These are phyloP conservation scores for Phascolomyces articulosus DNA, from an alignment of 371 early-diverging fungal species.

Conservation along the genomic window DNA sequence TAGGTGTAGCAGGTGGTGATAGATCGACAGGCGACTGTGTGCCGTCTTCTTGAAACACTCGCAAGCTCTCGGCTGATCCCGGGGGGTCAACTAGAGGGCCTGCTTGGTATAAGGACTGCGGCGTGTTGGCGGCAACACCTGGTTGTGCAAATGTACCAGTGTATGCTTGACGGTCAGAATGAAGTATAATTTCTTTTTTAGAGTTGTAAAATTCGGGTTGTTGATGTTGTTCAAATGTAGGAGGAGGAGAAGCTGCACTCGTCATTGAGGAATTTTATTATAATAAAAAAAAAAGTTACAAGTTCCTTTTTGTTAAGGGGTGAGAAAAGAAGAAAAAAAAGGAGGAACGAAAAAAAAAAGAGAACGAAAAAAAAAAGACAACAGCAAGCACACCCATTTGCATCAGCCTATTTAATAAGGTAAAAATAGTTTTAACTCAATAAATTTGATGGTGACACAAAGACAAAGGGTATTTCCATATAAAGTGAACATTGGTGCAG, in stretches of 20 bases:
- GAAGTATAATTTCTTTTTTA: constrained; percentile 4
- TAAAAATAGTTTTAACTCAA: not conserved
- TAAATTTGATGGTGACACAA: not conserved
- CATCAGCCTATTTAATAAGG: not conserved
- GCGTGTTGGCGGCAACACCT: constrained; percentile 9
- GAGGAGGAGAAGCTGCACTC: not conserved
- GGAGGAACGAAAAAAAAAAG: not conserved
- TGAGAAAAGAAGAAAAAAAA: not conserved
- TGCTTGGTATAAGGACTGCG: constrained; percentile 9
- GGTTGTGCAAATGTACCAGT: constrained; percentile 2
- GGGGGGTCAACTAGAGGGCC: constrained; percentile 9
- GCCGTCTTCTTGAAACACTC: constrained; percentile 9
- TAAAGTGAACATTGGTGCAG: no score
- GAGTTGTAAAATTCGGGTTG: constrained; percentile 6
- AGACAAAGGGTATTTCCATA: no score
- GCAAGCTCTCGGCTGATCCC: constrained; percentile 12
- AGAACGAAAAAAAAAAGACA: constrained; percentile 8
- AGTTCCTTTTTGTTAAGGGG: no score
- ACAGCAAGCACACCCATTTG: not conserved
- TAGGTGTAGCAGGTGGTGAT: constrained; percentile 29
- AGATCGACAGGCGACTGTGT: constrained; percentile 18
- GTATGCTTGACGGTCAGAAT: constrained; percentile 5
- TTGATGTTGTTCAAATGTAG: constrained; percentile 2
- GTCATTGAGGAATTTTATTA: not conserved
- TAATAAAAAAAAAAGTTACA: not conserved